phyloP scores from a whole-genome alignment of 2,329 filamentous ascomycete species.

The Botrytis cinerea region DNA sequence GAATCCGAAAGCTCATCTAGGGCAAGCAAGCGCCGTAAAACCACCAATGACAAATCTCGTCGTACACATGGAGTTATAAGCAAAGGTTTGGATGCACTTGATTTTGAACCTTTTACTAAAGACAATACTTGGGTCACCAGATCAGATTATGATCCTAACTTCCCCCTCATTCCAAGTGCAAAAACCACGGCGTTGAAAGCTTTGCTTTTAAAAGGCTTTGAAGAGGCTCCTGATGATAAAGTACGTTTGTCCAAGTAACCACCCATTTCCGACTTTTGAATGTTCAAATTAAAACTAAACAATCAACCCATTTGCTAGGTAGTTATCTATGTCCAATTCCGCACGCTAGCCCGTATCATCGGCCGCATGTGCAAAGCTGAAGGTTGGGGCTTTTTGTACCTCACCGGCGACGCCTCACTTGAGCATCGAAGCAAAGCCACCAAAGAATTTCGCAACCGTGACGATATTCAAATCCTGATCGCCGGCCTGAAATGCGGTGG shows the following conservation, averaged over 20 bases:
- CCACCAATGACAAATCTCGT: not conserved
- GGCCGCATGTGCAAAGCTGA: slow-evolving; percentile 51
- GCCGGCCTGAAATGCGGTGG: slow-evolving; percentile 60
- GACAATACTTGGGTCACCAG: slow-evolving; percentile 34
- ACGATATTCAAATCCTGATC: slow-evolving; percentile 51
- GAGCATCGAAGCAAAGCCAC: slow-evolving; percentile 50
- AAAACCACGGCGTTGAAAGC: slow-evolving; percentile 45
- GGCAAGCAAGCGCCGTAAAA: slow-evolving; percentile 17
- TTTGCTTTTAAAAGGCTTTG: slow-evolving; percentile 45
- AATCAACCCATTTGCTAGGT: slow-evolving; percentile 29
- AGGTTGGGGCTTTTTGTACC: slow-evolving; percentile 47
- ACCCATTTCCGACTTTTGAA: not conserved
- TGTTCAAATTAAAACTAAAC: not conserved
- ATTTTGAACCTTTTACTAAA: slow-evolving; percentile 34
- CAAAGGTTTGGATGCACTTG: slow-evolving; percentile 35
- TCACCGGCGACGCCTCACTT: slow-evolving; percentile 51
- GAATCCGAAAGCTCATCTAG: not conserved
- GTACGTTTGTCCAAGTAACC: slow-evolving; percentile 30
- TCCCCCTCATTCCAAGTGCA: slow-evolving; percentile 42
- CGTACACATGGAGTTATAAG: not conserved
- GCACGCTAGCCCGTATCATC: slow-evolving; percentile 54
- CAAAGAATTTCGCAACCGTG: slow-evolving; percentile 47
- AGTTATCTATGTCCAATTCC: slow-evolving; percentile 61
- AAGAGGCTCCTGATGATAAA: slow-evolving; percentile 51
- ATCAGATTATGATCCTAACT: slow-evolving; percentile 33